A percentile compares a stretch with the other conserved stretches of the same genome.
Evolutionary conservation across 257 asterid species (phyloP).

Genomic region (Cinchona pubescens): DNA sequence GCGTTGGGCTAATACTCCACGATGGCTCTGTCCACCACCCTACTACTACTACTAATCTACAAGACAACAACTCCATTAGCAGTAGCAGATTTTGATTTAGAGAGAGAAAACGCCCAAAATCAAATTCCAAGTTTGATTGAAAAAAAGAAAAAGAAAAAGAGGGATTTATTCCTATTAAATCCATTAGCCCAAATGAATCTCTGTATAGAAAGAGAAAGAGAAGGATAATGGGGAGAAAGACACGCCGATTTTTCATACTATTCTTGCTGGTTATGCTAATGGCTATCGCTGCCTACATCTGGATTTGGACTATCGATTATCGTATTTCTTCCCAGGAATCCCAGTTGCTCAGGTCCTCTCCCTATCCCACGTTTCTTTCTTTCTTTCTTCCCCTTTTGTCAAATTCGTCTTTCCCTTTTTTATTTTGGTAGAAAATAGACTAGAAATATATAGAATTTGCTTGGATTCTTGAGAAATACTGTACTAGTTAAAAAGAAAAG

Average conservation of each 20-base stretch:
- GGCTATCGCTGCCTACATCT: conserved; percentile 66
- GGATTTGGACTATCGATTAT: conserved; percentile 76
- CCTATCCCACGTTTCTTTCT: not conserved
- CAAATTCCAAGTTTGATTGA: no score
- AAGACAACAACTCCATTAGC: no score
- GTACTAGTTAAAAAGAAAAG: not conserved
- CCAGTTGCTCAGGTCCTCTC: conserved; percentile 53
- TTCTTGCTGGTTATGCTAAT: conserved; percentile 56
- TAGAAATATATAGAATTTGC: not conserved
- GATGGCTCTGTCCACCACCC: no score
- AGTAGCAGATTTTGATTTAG: no score
- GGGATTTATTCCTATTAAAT: no score
- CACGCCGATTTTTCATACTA: conserved; percentile 42
- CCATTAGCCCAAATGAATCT: not conserved
- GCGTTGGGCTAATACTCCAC: no score
- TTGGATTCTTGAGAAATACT: not conserved
- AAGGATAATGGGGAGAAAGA: conserved; percentile 45
- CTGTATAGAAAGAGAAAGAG: not conserved
- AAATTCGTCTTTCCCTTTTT: no score
- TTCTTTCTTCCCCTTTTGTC: not conserved
- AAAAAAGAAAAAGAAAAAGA: no score
- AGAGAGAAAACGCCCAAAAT: no score
- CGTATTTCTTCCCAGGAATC: conserved; percentile 56
- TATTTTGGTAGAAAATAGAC: not conserved
- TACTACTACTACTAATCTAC: no score